Base-by-base conservation (phyloP, 202 grass and related monocot genomes). In the Dendrocalamus latiflorus region DNA sequence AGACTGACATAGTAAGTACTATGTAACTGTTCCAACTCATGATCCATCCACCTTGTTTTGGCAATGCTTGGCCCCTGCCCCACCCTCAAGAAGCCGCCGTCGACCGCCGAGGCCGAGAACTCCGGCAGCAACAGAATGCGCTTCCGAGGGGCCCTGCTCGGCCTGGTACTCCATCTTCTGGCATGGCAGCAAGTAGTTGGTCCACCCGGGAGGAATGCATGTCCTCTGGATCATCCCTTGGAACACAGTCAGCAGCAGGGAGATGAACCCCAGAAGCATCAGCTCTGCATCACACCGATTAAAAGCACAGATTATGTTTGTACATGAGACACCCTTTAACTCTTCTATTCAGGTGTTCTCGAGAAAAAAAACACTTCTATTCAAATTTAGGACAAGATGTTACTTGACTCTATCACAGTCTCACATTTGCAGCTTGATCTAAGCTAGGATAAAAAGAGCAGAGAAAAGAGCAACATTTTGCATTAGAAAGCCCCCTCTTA, bases 201-300 rank as follows among this genome's bases (percentile, higher is more conserved):
- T 89, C 95, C 95, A 98, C 6, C 50, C 41, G 6, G 2, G 42
- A 33, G 95, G 95, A 55, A 98, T 91, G 80, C 95, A 98, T 15
- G 90, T 90, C 85, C 62, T 81, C 79, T 90, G 92, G 76, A 95
- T 86, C 75, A 77, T 43, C 11, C 87, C 89, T 88, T 98, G 92
- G 33, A 79, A 90, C 66, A 98, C 95, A 54, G 92, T 98, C 21
- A 98, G 88, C 59, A 98, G 87, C 69, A 98, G 83, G 33, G 95
- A 98, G 88, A 98, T 98, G 80, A 98, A 98, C 20, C 95, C 95
- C 72, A 94, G 84, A 65, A 95, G 90, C 95, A 98, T 98, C 80
- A 98, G 70, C 74, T 98, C 95, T 98, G 88, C 81, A 88, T 75
- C 79, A 66, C 16, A 82, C 48, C 60, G 20, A 39, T 43, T n/a